A percentile compares a stretch with the other conserved stretches of the same genome.
phyloP scores from a whole-genome alignment of 352 stramenopile species.

The Phytophthora meadii region DNA sequence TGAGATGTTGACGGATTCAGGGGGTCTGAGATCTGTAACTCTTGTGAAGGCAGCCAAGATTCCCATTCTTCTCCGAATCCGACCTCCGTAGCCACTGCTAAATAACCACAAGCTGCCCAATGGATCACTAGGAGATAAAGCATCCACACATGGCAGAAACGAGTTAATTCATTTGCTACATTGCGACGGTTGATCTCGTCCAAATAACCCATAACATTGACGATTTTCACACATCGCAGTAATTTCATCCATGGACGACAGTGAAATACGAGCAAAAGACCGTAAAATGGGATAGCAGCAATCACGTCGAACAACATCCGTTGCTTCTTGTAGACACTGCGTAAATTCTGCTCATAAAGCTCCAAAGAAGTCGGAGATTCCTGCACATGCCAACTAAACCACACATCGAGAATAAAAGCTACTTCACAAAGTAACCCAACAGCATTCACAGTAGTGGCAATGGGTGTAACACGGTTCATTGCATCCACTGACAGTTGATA shows the following conservation, averaged over 20 bases:
- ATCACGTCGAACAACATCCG: slow-evolving; percentile 52
- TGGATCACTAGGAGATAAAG: slow-evolving; percentile 68
- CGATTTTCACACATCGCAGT: slow-evolving; percentile 53
- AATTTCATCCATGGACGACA: slow-evolving; percentile 42
- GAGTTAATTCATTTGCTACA: slow-evolving; percentile 53
- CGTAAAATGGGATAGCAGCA: slow-evolving; percentile 47
- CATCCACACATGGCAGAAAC: slow-evolving; percentile 52
- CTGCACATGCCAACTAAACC: slow-evolving; percentile 54
- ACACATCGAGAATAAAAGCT: slow-evolving; percentile 55
- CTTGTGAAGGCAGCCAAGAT: slow-evolving; percentile 49
- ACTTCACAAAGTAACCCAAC: slow-evolving; percentile 48
- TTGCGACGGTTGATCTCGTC: slow-evolving; percentile 63
- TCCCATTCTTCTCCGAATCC: slow-evolving; percentile 59
- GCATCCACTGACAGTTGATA: slow-evolving; percentile 58
- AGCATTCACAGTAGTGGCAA: slow-evolving; percentile 23
- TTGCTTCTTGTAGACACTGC: slow-evolving; percentile 47
- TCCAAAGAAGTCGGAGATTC: slow-evolving; percentile 47
- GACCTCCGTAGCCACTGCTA: slow-evolving; percentile 44
- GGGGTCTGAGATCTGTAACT: slow-evolving; percentile 42
- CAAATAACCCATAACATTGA: slow-evolving; percentile 57
- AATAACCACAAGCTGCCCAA: slow-evolving; percentile 61
- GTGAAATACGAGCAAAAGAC: slow-evolving; percentile 38
- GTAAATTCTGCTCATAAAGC: slow-evolving; percentile 57
- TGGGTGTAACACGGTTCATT: slow-evolving; percentile 20
- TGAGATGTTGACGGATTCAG: slow-evolving; percentile 14